Percentiles rank a stretch among this genome's conserved stretches.
Evolutionary conservation across 2,329 filamentous ascomycete species (phyloP).

Genomic region (Colletotrichum phormii): DNA sequence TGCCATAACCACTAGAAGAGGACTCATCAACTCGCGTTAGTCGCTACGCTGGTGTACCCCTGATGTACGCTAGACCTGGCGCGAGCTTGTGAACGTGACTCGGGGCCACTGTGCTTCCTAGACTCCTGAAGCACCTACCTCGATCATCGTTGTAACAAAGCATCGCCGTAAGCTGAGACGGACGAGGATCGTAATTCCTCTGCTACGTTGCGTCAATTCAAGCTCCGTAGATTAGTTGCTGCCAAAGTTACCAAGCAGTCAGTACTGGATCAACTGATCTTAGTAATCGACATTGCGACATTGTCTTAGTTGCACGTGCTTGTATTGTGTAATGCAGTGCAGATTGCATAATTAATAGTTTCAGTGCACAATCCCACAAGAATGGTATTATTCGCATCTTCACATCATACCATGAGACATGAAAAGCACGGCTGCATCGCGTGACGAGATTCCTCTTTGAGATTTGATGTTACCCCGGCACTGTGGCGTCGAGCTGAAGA

Average conservation of each 20-base stretch:
- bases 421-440: neutral
- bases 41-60: neutral
- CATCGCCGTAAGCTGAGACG: neutral
- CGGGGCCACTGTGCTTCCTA: neutral
- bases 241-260: neutral
- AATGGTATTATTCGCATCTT: neutral
- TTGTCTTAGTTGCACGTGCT: neutral
- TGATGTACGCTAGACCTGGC: neutral
- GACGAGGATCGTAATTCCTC: neutral
- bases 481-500: neutral
- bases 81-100: neutral
- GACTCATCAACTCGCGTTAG: neutral
- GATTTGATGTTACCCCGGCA: neutral
- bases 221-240: neutral
- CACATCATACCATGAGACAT: neutral
- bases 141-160: neutral
- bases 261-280: neutral
- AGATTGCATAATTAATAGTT: neutral
- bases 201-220: neutral
- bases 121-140: neutral
- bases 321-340: neutral
- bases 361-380: neutral
- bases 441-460: neutral
- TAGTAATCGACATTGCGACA: too few species aligned
- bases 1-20: neutral